A percentile compares a stretch with the other conserved stretches of the same genome.
Evolutionary conservation across 2,329 filamentous ascomycete species (phyloP).

Genomic region (Diaporthe citri): DNA sequence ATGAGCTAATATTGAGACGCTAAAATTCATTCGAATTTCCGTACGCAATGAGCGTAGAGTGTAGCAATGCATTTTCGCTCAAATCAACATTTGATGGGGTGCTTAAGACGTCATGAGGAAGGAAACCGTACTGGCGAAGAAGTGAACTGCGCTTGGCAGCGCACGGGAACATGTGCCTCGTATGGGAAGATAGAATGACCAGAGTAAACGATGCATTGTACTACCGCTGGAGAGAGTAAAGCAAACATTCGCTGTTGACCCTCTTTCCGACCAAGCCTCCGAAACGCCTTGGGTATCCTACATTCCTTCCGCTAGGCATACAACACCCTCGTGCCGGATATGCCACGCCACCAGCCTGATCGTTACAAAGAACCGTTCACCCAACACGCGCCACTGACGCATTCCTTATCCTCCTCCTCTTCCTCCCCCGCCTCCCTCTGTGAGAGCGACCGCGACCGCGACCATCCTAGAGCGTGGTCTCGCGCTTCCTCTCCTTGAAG

Average conservation of each 20-base stretch:
- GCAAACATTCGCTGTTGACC: conserved; percentile 5
- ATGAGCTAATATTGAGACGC: conserved; percentile 5
- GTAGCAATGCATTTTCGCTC: too few species aligned
- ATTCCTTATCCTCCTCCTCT: conserved; percentile 1
- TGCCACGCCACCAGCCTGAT: background rate
- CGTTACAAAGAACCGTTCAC: too few species aligned
- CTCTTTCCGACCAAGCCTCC: background rate
- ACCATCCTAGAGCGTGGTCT: conserved; percentile 16
- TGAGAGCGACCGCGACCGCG: background rate
- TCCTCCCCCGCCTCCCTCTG: background rate
- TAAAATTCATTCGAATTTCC: background rate
- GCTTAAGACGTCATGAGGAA: background rate
- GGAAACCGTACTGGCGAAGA: background rate
- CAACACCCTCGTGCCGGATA: background rate
- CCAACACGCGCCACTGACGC: background rate
- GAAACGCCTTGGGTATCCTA: conserved; percentile 24
- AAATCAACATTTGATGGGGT: background rate
- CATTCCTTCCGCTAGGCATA: too few species aligned
- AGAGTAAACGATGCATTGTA: background rate
- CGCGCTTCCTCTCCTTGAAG: conserved; percentile 53
- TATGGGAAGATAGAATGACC: background rate
- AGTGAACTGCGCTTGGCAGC: background rate
- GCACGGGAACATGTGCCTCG: too few species aligned
- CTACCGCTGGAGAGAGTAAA: background rate
- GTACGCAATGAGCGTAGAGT: background rate